A percentile compares a stretch with the other conserved stretches of the same genome.
Evolutionary conservation across 2,329 filamentous ascomycete genomes (phyloP).

Genomic region (Cercospora zeina): DNA sequence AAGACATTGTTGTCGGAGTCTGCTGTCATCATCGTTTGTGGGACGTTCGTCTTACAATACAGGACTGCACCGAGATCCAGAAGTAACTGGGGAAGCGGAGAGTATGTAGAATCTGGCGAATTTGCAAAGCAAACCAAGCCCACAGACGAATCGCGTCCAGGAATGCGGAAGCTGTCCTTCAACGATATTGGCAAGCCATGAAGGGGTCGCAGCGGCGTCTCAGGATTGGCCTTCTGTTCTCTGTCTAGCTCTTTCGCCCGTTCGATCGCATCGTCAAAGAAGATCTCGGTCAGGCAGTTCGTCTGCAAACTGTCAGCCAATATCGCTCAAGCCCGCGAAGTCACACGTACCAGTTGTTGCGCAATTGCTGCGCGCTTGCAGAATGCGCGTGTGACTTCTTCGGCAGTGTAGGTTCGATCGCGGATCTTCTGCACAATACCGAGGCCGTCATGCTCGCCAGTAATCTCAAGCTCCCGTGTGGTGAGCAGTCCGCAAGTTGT

Average conservation of each 20-base stretch:
- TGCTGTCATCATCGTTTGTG: conserved; percentile 46
- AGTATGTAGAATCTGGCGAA: conserved; percentile 7
- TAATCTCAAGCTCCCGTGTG: conserved; percentile 54
- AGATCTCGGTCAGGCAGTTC: conserved; percentile 41
- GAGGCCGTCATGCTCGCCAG: conserved; percentile 52
- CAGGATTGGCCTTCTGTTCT: conserved; percentile 24
- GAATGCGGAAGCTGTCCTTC: conserved; percentile 46
- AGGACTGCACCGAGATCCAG: conserved; percentile 52
- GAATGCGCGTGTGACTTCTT: conserved; percentile 43
- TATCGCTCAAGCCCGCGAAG: neutral
- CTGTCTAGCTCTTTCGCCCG: conserved; percentile 32
- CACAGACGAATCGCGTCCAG: conserved; percentile 16
- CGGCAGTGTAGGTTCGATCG: conserved; percentile 33
- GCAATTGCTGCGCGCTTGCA: conserved; percentile 42
- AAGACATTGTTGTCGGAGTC: conserved; percentile 43
- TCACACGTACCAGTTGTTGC: conserved; percentile 31
- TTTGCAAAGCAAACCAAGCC: conserved; percentile 14
- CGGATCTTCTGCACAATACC: conserved; percentile 42
- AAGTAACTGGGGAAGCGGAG: conserved; percentile 44
- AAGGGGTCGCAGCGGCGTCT: conserved; percentile 36
- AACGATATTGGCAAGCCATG: conserved; percentile 57
- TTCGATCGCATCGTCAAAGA: conserved; percentile 46
- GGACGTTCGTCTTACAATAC: conserved; percentile 58
- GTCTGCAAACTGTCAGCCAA: conserved; percentile 14
- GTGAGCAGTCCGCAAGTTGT: conserved; percentile 51